Evolutionary conservation across 2,329 filamentous ascomycete species (phyloP).

Genomic region (Leptosphaerulina australis): DNA sequence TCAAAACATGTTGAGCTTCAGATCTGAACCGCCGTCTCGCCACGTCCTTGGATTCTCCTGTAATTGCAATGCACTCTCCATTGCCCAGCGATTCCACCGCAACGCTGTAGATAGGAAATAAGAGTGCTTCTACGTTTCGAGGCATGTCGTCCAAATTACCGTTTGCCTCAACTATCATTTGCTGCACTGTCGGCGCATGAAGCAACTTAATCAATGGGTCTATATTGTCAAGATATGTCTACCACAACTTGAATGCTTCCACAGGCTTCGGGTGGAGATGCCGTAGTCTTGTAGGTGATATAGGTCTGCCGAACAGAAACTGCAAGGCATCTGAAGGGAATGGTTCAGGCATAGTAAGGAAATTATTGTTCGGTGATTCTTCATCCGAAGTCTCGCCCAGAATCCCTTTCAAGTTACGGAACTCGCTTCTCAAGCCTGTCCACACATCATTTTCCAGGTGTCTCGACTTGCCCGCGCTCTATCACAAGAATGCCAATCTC

Average conservation of each 20-base stretch:
- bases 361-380: constrained; percentile 10
- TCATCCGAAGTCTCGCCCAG: constrained; percentile 42
- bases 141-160: constrained; percentile 62
- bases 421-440: constrained; percentile 39
- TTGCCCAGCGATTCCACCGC: constrained; percentile 60
- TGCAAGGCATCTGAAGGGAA: constrained; percentile 19
- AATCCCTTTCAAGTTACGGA: constrained; percentile 36
- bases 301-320: constrained; percentile 29
- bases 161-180: constrained; percentile 67
- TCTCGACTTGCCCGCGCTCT: constrained; percentile 35
- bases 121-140: constrained; percentile 62
- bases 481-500: constrained; percentile 32
- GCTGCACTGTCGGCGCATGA: constrained; percentile 73
- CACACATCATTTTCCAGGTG: constrained; percentile 45
- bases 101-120: constrained; percentile 43
- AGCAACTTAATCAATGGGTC: constrained; percentile 75
- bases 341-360: neutral
- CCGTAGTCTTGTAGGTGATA: constrained; percentile 21
- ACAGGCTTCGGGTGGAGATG: constrained; percentile 66
- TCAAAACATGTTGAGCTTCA: constrained; percentile 67
- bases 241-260: constrained; percentile 75
- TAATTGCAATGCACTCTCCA: constrained; percentile 58
- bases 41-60: constrained; percentile 60
- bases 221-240: constrained; percentile 74
- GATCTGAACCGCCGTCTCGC: constrained; percentile 62